Percentiles rank a stretch among this genome's conserved stretches.
Evolutionary conservation across 108 stramenopile genomes (phyloP).

Genomic region (Pelagomonas calceolata): DNA sequence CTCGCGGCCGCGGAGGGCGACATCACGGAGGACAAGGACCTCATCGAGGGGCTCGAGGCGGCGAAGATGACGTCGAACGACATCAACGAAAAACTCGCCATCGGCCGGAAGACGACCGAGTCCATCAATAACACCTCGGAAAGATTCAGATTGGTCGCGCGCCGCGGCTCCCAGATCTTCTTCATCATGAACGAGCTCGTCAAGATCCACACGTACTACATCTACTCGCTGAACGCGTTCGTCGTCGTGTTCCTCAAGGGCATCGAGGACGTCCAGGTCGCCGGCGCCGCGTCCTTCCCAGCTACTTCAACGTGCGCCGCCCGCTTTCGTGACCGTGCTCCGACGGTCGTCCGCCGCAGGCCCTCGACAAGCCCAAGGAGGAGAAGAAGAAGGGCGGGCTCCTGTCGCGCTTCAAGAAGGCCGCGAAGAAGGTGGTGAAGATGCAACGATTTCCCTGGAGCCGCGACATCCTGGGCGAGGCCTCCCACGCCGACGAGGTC

Average conservation of each 20-base stretch:
- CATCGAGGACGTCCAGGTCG: conserved; percentile 41
- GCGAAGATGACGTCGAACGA: conserved; percentile 48
- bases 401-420: conserved; percentile 1
- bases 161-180: conserved; percentile 50
- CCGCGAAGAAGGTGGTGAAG: neutral
- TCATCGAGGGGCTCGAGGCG: conserved; percentile 52
- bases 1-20: conserved; percentile 54
- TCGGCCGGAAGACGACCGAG: conserved; percentile 31
- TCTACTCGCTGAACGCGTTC: conserved; percentile 55
- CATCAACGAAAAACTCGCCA: conserved; percentile 35
- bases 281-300: too few relatives aligned
- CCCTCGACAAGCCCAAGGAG: conserved; percentile 3
- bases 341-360: too few relatives aligned
- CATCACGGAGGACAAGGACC: conserved; percentile 42
- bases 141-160: conserved; percentile 57
- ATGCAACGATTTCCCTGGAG: conserved; percentile 17
- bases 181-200: conserved; percentile 56
- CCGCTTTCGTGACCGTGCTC: too few relatives aligned
- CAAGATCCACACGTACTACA: conserved; percentile 61
- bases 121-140: conserved; percentile 44
- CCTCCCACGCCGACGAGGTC: neutral
- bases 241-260: conserved; percentile 50
- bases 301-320: conserved; percentile 12
- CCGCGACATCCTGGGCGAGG: conserved; percentile 8
- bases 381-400: conserved; percentile 4